Conservation (phyloP, 345 rosid genomes). For the Cardamine resedifolia region DNA sequence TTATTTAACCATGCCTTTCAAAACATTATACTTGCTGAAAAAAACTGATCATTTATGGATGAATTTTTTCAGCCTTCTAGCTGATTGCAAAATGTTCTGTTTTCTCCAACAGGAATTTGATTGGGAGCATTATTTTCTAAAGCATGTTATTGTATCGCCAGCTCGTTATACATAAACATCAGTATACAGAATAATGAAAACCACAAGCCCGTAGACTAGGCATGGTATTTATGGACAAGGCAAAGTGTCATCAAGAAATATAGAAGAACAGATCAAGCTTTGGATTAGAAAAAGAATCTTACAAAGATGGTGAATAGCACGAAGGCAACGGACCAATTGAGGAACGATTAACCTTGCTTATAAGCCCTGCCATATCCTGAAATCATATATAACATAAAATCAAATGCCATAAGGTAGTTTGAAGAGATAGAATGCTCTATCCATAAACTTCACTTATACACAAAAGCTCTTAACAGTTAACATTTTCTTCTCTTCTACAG, state of each 20-base stretch:
- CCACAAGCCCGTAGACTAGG: constrained; percentile 8
- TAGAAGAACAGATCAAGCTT: constrained; percentile 3
- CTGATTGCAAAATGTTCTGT: too few relatives aligned
- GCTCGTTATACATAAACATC: too few relatives aligned
- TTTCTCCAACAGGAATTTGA: too few relatives aligned
- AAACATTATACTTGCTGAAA: too few relatives aligned
- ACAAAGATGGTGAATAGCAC: constrained; percentile 93
- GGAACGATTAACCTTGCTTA: constrained; percentile 97
- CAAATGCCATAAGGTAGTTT: constrained; percentile 11
- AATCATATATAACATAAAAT: constrained; percentile 34
- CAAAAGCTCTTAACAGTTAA: constrained; percentile 1
- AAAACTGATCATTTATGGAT: too few relatives aligned
- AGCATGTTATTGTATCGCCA: too few relatives aligned
- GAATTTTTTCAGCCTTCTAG: too few relatives aligned
- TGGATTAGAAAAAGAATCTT: constrained; percentile 40
- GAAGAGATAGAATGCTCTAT: background rate
- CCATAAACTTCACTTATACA: background rate
- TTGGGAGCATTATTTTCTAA: too few relatives aligned
- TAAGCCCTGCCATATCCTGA: constrained; percentile 99
- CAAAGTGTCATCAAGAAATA: constrained; percentile 11
- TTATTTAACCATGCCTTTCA: too few relatives aligned
- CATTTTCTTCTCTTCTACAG: background rate
- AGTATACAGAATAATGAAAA: background rate
- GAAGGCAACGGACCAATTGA: constrained; percentile 94
- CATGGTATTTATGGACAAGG: background rate